Evolutionary conservation across 345 rosid species (phyloP).

Genomic region (Arabis hirsuta): DNA sequence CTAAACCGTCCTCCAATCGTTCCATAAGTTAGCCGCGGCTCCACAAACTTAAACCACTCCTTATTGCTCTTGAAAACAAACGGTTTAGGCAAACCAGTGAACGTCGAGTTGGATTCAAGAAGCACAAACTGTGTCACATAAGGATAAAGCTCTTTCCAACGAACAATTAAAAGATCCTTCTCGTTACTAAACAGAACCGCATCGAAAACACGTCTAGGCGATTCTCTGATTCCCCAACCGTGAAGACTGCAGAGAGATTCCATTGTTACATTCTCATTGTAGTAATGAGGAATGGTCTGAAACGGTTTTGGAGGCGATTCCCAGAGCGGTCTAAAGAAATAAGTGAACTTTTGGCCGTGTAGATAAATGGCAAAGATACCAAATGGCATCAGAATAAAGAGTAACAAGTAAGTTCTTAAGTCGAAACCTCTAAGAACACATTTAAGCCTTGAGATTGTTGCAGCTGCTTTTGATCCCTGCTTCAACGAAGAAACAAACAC

Average conservation of each 20-base stretch:
- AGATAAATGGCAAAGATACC: constrained; percentile 38
- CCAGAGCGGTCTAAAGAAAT: constrained; percentile 45
- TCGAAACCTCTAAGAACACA: constrained; percentile 43
- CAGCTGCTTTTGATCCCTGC: constrained; percentile 44
- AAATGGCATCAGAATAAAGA: constrained; percentile 41
- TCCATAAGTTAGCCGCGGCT: constrained; percentile 81
- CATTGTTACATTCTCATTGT: constrained; percentile 66
- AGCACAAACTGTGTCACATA: constrained; percentile 80
- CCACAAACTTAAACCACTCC: constrained; percentile 63
- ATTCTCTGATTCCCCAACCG: constrained; percentile 83
- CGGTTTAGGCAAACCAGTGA: constrained; percentile 71
- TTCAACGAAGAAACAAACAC: neutral
- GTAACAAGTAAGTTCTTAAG: constrained; percentile 27
- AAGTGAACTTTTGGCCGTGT: constrained; percentile 46
- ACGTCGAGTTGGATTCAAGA: constrained; percentile 90
- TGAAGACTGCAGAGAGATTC: constrained; percentile 75
- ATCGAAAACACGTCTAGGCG: constrained; percentile 80
- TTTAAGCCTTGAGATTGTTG: constrained; percentile 44
- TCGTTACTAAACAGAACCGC: constrained; percentile 87
- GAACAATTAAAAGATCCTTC: constrained; percentile 63
- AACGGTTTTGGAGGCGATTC: constrained; percentile 44
- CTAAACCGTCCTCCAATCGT: constrained; percentile 75
- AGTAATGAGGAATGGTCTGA: constrained; percentile 39
- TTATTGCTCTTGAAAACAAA: constrained; percentile 59
- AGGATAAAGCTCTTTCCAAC: constrained; percentile 93